These are phyloP conservation scores for Coleophoma crateriformis DNA, from an alignment of 2,329 filamentous ascomycete genomes.

Conservation along the genomic window DNA sequence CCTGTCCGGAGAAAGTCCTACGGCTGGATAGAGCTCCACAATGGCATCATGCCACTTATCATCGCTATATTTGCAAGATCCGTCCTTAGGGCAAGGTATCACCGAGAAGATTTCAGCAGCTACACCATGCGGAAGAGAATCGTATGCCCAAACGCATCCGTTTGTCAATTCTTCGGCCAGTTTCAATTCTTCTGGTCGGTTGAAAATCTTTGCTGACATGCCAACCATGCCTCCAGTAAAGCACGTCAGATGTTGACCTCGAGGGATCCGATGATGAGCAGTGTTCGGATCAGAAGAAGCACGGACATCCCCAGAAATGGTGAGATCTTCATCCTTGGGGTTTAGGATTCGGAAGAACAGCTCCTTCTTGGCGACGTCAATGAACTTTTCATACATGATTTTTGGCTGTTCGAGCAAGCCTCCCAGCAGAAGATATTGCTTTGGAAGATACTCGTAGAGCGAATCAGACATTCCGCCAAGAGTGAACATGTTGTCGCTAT, in stretches of 20 bases:
- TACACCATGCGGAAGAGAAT: constrained; percentile 48
- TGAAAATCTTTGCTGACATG: constrained; percentile 58
- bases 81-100: constrained; percentile 15
- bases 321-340: constrained; percentile 28
- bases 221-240: constrained; percentile 68
- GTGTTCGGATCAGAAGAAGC: constrained; percentile 7
- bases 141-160: constrained; percentile 60
- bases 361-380: constrained; percentile 38
- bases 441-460: constrained; percentile 59
- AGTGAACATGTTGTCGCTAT: constrained; percentile 46
- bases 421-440: constrained; percentile 63
- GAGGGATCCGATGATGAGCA: constrained; percentile 10
- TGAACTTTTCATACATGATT: constrained; percentile 39
- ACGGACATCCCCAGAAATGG: constrained; percentile 42
- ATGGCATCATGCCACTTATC: constrained; percentile 44
- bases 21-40: constrained; percentile 32
- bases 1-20: constrained; percentile 48
- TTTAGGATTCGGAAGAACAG: constrained; percentile 39
- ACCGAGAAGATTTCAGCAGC: constrained; percentile 53
- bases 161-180: constrained; percentile 53
- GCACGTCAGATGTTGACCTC: constrained; percentile 61
- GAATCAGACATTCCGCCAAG: constrained; percentile 53
- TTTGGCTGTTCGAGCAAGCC: constrained; percentile 47
- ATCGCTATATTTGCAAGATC: constrained; percentile 21
- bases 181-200: constrained; percentile 45